Percentiles rank a stretch among this genome's conserved stretches.
phyloP scores from a whole-genome alignment of 2,329 filamentous ascomycete species.

The Stachybotrys elegans region DNA sequence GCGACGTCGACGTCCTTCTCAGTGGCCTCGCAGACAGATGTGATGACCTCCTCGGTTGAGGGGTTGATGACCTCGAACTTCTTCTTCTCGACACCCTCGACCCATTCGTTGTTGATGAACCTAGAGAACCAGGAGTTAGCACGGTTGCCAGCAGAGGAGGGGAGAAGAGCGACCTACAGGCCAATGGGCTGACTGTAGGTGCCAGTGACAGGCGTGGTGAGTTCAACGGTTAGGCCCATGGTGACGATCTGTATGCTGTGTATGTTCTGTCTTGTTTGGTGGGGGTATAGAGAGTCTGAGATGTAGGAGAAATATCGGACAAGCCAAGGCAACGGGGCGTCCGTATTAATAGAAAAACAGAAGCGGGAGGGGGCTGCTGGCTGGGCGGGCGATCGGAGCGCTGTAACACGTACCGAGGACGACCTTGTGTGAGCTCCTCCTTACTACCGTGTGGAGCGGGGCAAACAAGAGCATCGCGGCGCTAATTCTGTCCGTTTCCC shows the following conservation, averaged over 20 bases:
- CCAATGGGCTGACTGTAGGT: constrained; percentile 55
- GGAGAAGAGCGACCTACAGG: constrained; percentile 40
- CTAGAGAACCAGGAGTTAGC: constrained; percentile 34
- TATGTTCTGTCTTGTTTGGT: constrained; percentile 10
- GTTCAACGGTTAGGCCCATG: constrained; percentile 50
- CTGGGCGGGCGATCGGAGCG: too few relatives aligned
- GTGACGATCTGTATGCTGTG: constrained; percentile 18
- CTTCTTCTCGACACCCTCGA: constrained; percentile 74
- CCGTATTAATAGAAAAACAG: too few relatives aligned
- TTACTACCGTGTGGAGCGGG: too few relatives aligned
- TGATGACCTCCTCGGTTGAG: constrained; percentile 76
- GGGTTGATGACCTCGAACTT: constrained; percentile 93
- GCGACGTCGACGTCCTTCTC: constrained; percentile 83
- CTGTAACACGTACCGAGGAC: too few relatives aligned
- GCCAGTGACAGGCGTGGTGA: constrained; percentile 65
- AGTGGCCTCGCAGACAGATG: constrained; percentile 75
- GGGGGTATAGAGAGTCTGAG: too few relatives aligned
- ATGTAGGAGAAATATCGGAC: too few relatives aligned
- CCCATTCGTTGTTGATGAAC: constrained; percentile 92
- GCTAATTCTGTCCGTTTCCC: too few relatives aligned
- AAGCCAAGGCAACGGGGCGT: too few relatives aligned
- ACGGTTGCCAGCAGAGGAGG: background rate
- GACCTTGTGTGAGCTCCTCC: too few relatives aligned
- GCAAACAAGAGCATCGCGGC: too few relatives aligned
- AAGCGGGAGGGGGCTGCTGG: too few relatives aligned